Conservation (phyloP, 805 yeast species). For the Kuraishia borneana region DNA sequence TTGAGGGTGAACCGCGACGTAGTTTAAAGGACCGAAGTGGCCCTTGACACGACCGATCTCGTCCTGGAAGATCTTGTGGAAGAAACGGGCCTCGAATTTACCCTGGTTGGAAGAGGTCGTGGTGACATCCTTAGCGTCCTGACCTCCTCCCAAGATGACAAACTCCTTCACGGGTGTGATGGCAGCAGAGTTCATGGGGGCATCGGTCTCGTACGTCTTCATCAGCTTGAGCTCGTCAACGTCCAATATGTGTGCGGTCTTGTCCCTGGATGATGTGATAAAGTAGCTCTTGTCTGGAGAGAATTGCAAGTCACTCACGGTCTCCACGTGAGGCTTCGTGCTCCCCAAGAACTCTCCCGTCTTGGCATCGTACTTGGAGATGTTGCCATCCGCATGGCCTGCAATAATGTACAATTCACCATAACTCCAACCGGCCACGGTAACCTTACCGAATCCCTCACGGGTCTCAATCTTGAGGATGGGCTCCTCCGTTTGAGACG, state of each 20-base stretch:
- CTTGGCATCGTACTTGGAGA: constrained; percentile 67
- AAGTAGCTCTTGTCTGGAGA: constrained; percentile 81
- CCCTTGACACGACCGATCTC: constrained; percentile 97
- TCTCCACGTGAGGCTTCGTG: constrained; percentile 60
- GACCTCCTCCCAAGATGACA: constrained; percentile 97
- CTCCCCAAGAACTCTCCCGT: constrained; percentile 62
- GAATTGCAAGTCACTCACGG: constrained; percentile 84
- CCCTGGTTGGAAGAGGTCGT: constrained; percentile 93
- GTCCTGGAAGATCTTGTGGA: constrained; percentile 89
- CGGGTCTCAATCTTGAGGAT: constrained; percentile 43
- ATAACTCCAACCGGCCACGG: constrained; percentile 83
- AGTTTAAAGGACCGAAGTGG: constrained; percentile 97
- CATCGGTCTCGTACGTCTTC: constrained; percentile 76
- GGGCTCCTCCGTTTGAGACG: constrained; percentile 43
- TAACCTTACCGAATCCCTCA: constrained; percentile 49
- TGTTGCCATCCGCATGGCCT: constrained; percentile 80
- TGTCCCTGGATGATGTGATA: constrained; percentile 88
- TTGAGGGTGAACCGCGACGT: constrained; percentile 87
- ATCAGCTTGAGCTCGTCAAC: constrained; percentile 62
- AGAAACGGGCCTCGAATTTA: constrained; percentile 92
- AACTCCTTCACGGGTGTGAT: constrained; percentile 89
- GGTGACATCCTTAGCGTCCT: constrained; percentile 96
- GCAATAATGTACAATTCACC: constrained; percentile 66
- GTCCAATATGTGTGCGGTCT: constrained; percentile 67
- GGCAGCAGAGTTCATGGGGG: constrained; percentile 92